Percentiles rank a stretch among this genome's conserved stretches.
phyloP scores from a whole-genome alignment of 2,329 filamentous ascomycete genomes.

The Phialemonium atrogriseum region DNA sequence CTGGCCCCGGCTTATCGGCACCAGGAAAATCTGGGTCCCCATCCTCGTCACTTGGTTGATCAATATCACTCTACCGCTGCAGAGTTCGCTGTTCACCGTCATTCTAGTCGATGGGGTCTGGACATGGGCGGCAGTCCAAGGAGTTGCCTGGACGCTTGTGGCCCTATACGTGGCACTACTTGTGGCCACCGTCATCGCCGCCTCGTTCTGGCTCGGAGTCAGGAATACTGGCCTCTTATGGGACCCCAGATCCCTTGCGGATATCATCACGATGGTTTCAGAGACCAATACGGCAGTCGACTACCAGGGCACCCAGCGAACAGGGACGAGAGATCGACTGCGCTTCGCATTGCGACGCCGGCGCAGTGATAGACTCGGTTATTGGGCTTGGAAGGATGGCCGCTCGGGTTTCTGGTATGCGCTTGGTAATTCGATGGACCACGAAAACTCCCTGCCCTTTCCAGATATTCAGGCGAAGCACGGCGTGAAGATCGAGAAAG shows the following conservation, averaged over 20 bases:
- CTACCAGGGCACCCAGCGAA: conserved; percentile 62
- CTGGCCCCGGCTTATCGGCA: conserved; percentile 50
- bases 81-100: conserved; percentile 67
- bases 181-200: conserved; percentile 46
- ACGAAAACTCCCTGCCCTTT: conserved; percentile 21
- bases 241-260: conserved; percentile 76
- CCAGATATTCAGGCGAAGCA: conserved; percentile 14
- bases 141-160: conserved; percentile 70
- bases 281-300: conserved; percentile 70
- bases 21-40: conserved; percentile 57
- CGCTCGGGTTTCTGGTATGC: conserved; percentile 67
- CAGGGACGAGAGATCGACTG: conserved; percentile 43
- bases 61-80: conserved; percentile 72
- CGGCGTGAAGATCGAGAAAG: conserved; percentile 10
- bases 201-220: conserved; percentile 52
- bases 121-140: conserved; percentile 73
- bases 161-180: conserved; percentile 63
- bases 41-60: conserved; percentile 67
- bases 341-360: conserved; percentile 43
- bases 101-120: conserved; percentile 51
- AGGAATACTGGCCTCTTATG: conserved; percentile 70
- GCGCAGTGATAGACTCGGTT: conserved; percentile 67
- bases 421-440: conserved; percentile 52
- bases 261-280: conserved; percentile 69
- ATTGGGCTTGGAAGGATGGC: conserved; percentile 66